Evolutionary conservation across 257 asterid species (phyloP), one percentile per base, ranked within the genome.

Genomic region (Marsdenia floribunda): DNA sequence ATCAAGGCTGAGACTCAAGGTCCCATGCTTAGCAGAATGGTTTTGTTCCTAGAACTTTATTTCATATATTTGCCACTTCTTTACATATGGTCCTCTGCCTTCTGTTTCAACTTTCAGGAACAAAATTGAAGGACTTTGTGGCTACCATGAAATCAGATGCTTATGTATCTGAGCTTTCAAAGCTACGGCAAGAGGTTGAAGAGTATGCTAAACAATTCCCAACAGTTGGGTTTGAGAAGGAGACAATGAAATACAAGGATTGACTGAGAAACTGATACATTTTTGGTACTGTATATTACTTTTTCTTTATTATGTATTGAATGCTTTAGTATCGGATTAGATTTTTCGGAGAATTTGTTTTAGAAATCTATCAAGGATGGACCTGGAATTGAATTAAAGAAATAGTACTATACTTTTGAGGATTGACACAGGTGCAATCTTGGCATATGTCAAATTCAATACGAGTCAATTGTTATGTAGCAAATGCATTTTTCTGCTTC

Each of bases 41-140:
- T 52, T 50, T 75, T 58, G 10, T 38, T 61, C 42, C 52, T 76
- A 22, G 13, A 52, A 72, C n/a, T 72, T 77, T 44, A 7, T 44
- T 6, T 5, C 52, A 7, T 37, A 4, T 58, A 71, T 64, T 29
- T n/a, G 58, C 42, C 26, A 69, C 54, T 42, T 81, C 65, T 71
- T 49, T 75, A 78, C 76, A 76, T 67, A 67, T 63, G 50, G 69
- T 46, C 33, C 46, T 47, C 21, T 66, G 59, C 47, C 80, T 72
- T 78, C 47, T 49, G 50, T 63, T 82, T 35, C 79, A 58, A 79
- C 74, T 13, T 52, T 69, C 80, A 94, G 99, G 99, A 74, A 88
- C 91, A 71, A 92, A 92, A 79, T 75, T 94, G 80, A 94, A 94
- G 88, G 97, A 94, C 85, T 94, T 92, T 73, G 97, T 94, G 88